Conservation (phyloP, 2,329 filamentous ascomycete genomes). For the Aspergillus spinulosporus region DNA sequence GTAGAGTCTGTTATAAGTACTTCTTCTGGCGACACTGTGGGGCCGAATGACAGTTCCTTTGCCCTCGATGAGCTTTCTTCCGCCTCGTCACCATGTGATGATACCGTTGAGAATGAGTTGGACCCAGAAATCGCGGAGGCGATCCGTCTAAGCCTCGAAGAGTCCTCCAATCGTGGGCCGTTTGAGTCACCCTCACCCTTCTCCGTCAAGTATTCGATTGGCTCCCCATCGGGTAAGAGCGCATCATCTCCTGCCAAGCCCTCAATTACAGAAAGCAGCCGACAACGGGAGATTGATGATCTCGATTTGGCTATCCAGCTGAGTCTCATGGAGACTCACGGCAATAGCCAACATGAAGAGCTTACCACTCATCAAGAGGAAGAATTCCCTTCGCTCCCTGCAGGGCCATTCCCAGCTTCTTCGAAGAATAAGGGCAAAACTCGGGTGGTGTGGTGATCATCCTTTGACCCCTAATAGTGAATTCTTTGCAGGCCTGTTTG, state of each 20-base stretch:
- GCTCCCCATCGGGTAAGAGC: slow-evolving; percentile 20
- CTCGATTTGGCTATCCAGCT: slow-evolving; percentile 63
- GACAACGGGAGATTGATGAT: slow-evolving; percentile 55
- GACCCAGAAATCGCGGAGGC: slow-evolving; percentile 64
- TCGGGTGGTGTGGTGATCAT: slow-evolving; percentile 24
- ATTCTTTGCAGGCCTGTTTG: neutral
- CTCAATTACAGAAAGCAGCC: slow-evolving; percentile 36
- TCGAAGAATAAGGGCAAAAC: slow-evolving; percentile 38
- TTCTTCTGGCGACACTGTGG: slow-evolving; percentile 39
- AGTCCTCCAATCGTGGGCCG: slow-evolving; percentile 18
- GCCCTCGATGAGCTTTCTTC: slow-evolving; percentile 34
- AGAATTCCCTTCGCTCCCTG: slow-evolving; percentile 35
- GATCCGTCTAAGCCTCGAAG: slow-evolving; percentile 54
- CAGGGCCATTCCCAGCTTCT: slow-evolving; percentile 25
- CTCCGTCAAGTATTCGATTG: slow-evolving; percentile 39
- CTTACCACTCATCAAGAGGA: slow-evolving; percentile 26
- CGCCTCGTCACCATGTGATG: slow-evolving; percentile 38
- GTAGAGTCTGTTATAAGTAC: slow-evolving; percentile 43
- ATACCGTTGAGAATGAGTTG: slow-evolving; percentile 51
- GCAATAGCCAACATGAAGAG: slow-evolving; percentile 39
- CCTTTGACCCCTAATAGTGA: neutral
- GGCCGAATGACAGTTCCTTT: slow-evolving; percentile 33
- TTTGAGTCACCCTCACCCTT: slow-evolving; percentile 29
- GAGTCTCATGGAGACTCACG: slow-evolving; percentile 61
- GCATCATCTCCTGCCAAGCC: slow-evolving; percentile 22